phyloP scores from a whole-genome alignment of 2,329 filamentous ascomycete species.

The Monilinia aucupariae region DNA sequence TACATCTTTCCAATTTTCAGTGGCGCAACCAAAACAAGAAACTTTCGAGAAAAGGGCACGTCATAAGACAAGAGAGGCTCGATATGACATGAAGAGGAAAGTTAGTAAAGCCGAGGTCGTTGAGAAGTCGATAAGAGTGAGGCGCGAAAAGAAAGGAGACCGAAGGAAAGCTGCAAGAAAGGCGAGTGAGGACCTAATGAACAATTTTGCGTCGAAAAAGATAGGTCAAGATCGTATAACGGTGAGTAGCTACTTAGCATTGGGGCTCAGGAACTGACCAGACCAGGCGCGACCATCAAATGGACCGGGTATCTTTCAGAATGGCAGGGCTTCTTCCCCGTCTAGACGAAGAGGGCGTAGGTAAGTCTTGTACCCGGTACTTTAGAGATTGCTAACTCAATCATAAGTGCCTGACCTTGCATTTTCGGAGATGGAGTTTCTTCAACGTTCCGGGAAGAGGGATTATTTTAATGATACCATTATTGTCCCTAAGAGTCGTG shows the following conservation, averaged over 20 bases:
- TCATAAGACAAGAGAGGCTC: constrained; percentile 51
- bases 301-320: constrained; percentile 43
- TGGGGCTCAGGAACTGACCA: constrained; percentile 15
- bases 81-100: constrained; percentile 46
- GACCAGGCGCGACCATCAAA: constrained; percentile 37
- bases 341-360: constrained; percentile 37
- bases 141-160: constrained; percentile 24
- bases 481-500: constrained; percentile 26
- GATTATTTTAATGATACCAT: constrained; percentile 30
- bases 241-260: constrained; percentile 36
- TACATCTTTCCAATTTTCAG: background rate
- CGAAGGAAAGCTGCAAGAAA: constrained; percentile 25
- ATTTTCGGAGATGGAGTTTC: constrained; percentile 48
- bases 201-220: constrained; percentile 50
- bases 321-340: constrained; percentile 38
- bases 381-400: background rate
- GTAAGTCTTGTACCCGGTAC: constrained; percentile 20
- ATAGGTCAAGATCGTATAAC: constrained; percentile 50
- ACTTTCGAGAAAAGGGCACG: constrained; percentile 45
- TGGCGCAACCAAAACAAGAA: constrained; percentile 15
- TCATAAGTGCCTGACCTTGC: constrained; percentile 46
- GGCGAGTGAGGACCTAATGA: constrained; percentile 44
- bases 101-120: constrained; percentile 20
- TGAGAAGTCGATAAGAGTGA: constrained; percentile 24
- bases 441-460: constrained; percentile 29